These are phyloP conservation scores for Batrachochytrium dendrobatidis DNA, from an alignment of 371 early-diverging fungal genomes.

Conservation along the genomic window DNA sequence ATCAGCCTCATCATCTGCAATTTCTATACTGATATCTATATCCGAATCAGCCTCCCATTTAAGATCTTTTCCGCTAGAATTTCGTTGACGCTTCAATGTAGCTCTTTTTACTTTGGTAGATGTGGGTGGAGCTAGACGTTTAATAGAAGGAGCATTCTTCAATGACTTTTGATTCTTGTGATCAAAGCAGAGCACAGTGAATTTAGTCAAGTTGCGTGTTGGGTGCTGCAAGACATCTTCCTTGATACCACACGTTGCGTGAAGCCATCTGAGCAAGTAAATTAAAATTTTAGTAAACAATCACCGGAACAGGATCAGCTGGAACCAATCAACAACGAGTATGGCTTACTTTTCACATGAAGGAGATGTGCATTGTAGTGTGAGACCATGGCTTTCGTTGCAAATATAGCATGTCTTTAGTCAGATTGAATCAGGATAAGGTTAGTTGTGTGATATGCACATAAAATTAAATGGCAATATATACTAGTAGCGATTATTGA, in stretches of 20 bases:
- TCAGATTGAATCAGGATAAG: not conserved
- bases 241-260: constrained; percentile 9
- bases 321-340: too few relatives aligned
- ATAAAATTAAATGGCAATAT: too few relatives aligned
- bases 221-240: not conserved
- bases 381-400: not conserved
- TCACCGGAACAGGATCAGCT: too few relatives aligned
- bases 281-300: too few relatives aligned
- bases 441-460: too few relatives aligned
- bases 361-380: not conserved
- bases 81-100: not conserved
- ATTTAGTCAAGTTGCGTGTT: not conserved
- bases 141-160: not conserved
- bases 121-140: not conserved
- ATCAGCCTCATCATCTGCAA: not conserved
- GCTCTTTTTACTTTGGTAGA: not conserved
- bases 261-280: constrained; percentile 3
- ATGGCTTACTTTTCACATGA: not conserved
- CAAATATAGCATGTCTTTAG: constrained; percentile 11
- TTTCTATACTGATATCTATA: not conserved
- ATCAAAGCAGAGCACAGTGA: constrained; percentile 4
- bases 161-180: not conserved
- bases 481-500: too few relatives aligned
- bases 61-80: too few relatives aligned
- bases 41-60: too few relatives aligned